Conservation (phyloP, 78 protist genomes). For the Polysphondylium violaceum region DNA sequence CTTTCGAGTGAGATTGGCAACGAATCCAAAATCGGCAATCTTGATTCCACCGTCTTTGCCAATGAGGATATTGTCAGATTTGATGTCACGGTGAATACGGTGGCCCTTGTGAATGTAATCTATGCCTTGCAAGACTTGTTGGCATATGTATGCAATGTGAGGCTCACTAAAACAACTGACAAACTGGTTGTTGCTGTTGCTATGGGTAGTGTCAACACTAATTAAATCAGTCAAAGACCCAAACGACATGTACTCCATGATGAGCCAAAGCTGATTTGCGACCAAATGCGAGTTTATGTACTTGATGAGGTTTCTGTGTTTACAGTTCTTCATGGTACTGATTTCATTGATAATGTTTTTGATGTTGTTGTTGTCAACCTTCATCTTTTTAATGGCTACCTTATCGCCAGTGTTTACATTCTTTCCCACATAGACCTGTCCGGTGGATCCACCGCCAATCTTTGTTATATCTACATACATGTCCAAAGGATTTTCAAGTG, state of each 20-base stretch:
- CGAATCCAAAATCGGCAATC: conserved; percentile 88
- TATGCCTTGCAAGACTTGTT: conserved; percentile 68
- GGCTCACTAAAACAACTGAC: conserved; percentile 48
- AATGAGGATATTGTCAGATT: conserved; percentile 85
- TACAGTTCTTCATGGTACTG: conserved; percentile 78
- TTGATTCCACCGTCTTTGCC: conserved; percentile 73
- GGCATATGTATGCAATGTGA: conserved; percentile 65
- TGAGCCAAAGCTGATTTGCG: conserved; percentile 64
- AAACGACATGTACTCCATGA: conserved; percentile 76
- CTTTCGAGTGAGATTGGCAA: conserved; percentile 66
- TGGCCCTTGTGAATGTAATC: conserved; percentile 80
- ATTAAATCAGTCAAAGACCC: conserved; percentile 82
- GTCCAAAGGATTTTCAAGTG: conserved; percentile 74
- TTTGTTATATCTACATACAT: conserved; percentile 69
- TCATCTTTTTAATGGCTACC: conserved; percentile 87
- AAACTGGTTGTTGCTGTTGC: neutral
- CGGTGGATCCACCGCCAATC: conserved; percentile 88
- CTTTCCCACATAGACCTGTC: conserved; percentile 69
- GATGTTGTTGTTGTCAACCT: conserved; percentile 55
- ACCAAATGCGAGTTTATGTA: conserved; percentile 77
- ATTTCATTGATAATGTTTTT: conserved; percentile 80
- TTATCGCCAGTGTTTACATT: conserved; percentile 11
- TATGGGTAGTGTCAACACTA: neutral
- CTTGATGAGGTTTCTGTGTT: conserved; percentile 66
- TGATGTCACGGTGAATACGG: conserved; percentile 88